These are phyloP conservation scores for Ramalina peruviana DNA, from an alignment of 495 filamentous ascomycete species.

Conservation along the genomic window DNA sequence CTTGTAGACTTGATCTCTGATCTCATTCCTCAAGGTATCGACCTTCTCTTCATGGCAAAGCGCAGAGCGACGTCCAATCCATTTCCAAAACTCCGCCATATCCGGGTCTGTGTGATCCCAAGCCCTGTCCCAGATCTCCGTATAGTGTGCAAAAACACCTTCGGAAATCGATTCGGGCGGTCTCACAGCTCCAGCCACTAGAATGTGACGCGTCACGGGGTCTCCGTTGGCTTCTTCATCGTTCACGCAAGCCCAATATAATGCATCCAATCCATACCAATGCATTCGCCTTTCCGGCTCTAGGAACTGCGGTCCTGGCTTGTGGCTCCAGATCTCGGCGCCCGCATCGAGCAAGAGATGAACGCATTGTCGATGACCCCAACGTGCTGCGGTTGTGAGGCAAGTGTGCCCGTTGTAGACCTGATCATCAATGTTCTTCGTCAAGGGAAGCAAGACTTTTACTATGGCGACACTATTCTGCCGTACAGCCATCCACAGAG, in stretches of 20 bases:
- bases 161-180: neutral
- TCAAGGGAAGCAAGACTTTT: neutral
- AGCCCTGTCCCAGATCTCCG: neutral
- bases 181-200: neutral
- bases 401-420: neutral
- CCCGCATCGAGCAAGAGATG: neutral
- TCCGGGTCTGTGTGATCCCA: neutral
- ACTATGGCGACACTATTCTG: neutral
- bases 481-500: neutral
- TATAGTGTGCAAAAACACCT: neutral
- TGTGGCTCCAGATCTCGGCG: neutral
- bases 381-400: neutral
- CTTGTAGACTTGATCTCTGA: neutral
- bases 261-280: neutral
- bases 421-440: neutral
- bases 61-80: neutral
- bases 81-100: neutral
- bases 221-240: neutral
- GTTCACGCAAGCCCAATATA: neutral
- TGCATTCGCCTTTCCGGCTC: neutral
- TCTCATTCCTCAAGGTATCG: conserved; percentile 5
- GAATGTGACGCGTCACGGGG: neutral
- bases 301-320: neutral
- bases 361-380: neutral
- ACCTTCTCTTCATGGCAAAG: conserved; percentile 2